Percentiles rank a stretch among this genome's conserved stretches.
These are phyloP conservation scores for Diaporthe sp. DNA, from an alignment of 2,329 filamentous ascomycete species.

Conservation along the genomic window DNA sequence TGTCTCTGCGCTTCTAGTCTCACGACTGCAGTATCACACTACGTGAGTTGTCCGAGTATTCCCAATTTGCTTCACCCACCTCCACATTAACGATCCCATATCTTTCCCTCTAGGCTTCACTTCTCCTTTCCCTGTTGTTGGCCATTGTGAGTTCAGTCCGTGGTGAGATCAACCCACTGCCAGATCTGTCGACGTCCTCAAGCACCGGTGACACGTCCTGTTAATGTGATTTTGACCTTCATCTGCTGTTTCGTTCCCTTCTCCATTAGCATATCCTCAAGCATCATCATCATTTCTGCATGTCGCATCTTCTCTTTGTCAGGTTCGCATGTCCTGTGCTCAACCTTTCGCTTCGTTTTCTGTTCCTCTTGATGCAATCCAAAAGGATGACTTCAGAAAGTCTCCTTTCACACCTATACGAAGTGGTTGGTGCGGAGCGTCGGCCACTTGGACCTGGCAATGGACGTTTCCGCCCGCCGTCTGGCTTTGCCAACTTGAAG, in stretches of 20 bases:
- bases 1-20: neutral
- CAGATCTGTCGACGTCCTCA: neutral
- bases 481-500: neutral
- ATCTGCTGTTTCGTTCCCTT: too few species aligned
- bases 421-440: conserved; percentile 13
- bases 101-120: neutral
- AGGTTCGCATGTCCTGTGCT: neutral
- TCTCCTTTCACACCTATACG: neutral
- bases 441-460: neutral
- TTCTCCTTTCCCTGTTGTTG: neutral
- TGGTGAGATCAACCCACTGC: neutral
- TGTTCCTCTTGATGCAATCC: neutral
- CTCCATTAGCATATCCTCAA: neutral
- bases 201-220: neutral
- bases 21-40: neutral
- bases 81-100: neutral
- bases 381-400: neutral
- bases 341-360: neutral
- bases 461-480: neutral
- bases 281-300: neutral
- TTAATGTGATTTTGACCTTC: neutral
- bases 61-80: neutral
- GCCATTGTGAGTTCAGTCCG: neutral
- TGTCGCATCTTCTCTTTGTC: neutral
- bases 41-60: neutral